phyloP scores from a whole-genome alignment of 805 yeast species.

The Maudiozyma barnettii region DNA sequence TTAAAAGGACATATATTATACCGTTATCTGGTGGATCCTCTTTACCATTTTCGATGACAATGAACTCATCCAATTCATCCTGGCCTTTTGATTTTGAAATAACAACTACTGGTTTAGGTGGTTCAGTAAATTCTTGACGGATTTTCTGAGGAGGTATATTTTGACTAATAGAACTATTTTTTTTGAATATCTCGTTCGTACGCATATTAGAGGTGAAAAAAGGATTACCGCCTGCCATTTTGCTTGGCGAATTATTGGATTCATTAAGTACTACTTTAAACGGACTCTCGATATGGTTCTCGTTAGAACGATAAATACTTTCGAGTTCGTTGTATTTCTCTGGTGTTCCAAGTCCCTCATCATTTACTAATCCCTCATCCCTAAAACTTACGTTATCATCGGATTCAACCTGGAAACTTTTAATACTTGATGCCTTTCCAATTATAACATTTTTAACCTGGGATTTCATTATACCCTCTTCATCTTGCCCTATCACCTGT shows the following conservation, averaged over 20 bases:
- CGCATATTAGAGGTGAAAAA: not conserved
- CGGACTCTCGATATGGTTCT: slow-evolving; percentile 20
- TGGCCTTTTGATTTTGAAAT: not conserved
- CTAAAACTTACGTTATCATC: not conserved
- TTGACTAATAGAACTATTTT: not conserved
- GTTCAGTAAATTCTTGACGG: not conserved
- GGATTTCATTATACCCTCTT: slow-evolving; percentile 9
- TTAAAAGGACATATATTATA: slow-evolving; percentile 42
- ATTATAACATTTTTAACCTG: slow-evolving; percentile 17
- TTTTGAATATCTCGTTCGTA: not conserved
- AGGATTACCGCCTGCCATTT: not conserved
- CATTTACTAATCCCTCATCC: no score
- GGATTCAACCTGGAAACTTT: slow-evolving; percentile 14
- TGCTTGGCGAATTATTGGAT: not conserved
- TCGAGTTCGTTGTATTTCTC: not conserved
- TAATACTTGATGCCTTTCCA: slow-evolving; percentile 15
- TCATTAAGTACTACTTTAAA: slow-evolving; percentile 14
- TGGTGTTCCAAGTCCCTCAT: not conserved
- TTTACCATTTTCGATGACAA: not conserved
- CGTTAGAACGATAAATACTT: not conserved
- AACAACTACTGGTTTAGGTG: not conserved
- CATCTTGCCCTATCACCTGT: slow-evolving; percentile 9
- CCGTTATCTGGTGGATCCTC: slow-evolving; percentile 30
- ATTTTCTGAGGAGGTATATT: not conserved
- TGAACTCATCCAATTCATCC: not conserved